Conservation (phyloP, 2,329 filamentous ascomycete species). For the Trichoderma harzianum region DNA sequence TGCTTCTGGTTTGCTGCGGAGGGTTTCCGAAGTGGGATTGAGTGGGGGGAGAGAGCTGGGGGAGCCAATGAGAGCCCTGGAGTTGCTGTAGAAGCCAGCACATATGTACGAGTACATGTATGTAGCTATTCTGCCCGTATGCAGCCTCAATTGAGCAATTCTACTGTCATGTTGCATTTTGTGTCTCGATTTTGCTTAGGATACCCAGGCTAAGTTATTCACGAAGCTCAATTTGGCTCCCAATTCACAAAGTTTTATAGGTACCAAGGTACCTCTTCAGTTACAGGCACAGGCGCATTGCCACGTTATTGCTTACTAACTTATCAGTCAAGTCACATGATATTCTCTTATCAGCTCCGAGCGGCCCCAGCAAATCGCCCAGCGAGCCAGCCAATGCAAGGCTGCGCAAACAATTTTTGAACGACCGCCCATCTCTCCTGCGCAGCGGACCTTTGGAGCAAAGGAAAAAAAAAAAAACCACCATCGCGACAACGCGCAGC, state of each 20-base stretch:
- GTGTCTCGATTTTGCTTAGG: background rate
- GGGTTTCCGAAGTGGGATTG: background rate
- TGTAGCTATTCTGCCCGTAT: background rate
- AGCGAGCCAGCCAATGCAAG: constrained; percentile 14
- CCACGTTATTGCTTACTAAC: background rate
- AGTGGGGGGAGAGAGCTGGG: background rate
- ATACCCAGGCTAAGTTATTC: background rate
- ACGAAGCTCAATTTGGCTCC: background rate
- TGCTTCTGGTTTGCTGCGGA: background rate
- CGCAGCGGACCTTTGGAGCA: background rate
- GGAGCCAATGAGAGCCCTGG: background rate
- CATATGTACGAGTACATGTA: background rate
- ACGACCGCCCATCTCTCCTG: constrained; percentile 6
- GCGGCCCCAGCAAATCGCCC: constrained; percentile 3
- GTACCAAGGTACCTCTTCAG: no score
- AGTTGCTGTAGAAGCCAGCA: background rate
- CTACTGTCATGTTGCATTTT: background rate
- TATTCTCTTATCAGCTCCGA: background rate
- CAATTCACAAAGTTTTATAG: background rate
- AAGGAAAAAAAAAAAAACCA: background rate
- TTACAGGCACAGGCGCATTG: background rate
- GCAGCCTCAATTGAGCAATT: background rate
- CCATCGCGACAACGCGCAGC: background rate
- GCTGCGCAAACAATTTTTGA: constrained; percentile 21
- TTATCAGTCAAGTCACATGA: constrained; percentile 20